Evolutionary conservation across 495 filamentous ascomycete species (phyloP), one percentile per base, ranked within the genome.

Genomic region (Tuber brumale): DNA sequence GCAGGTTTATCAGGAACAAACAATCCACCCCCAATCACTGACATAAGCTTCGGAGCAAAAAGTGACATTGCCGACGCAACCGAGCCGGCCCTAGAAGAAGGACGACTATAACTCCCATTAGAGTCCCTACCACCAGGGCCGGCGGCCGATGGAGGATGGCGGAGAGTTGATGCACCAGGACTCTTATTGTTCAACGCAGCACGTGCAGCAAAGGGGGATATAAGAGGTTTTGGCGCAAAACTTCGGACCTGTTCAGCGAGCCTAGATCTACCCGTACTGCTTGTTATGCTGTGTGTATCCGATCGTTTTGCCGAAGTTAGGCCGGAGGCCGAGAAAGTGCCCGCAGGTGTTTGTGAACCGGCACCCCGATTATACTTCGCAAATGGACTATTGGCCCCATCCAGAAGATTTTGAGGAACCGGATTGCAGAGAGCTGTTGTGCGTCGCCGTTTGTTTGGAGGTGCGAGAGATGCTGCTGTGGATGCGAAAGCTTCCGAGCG

Each of bases 151-250:
- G 70, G 31, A 35, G 72, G n/a, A 31, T 71, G 69, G 35, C 73
- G 51, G 21, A 69, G 31, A 70, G 69, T 76, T 10, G 76, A 69
- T 39, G 74, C 3, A 66, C 57, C 69, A 31, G 69, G 19, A 41
- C 73, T 43, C 45, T 70, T 76, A 31, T 48, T 75, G 39, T 71
- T 77, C 21, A 70, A 70, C 74, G 70, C 72, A 19, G 74, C 41
- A 27, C 76, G 76, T 7, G 76, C 76, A 37, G 76, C 73, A 57
- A 72, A 78, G 27, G 76, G 76, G 21, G 76, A 78, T 39, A 76
- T 70, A 46, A 78, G 27, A 35, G 76, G 76, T 48, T 57, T 76
- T n/a, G 76, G 76, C 21, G 76, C 74, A 70, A 71, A 78, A 18
- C 70, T 72, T 35, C 76, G 76, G 19, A 75, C 14, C 37, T 51